Conservation (phyloP, 202 grass and related monocot species). For the Digitaria exilis region DNA sequence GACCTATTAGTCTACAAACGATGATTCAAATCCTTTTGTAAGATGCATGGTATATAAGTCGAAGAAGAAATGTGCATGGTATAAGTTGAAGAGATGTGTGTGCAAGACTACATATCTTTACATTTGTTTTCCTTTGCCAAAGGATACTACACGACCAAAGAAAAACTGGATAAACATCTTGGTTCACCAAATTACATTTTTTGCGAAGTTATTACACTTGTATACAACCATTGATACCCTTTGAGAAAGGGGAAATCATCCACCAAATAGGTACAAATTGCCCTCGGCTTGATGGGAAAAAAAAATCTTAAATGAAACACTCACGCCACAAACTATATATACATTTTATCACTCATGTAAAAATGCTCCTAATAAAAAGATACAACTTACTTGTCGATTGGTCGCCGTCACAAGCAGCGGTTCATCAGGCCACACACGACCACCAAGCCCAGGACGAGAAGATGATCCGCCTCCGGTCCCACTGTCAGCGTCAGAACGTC, state of each 20-base stretch:
- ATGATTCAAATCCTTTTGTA: no score
- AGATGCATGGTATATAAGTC: no score
- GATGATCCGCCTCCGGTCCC: constrained; percentile 41
- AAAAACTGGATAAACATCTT: neutral
- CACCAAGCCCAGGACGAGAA: constrained; percentile 52
- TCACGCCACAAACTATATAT: neutral
- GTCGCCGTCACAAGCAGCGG: constrained; percentile 40
- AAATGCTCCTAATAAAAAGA: neutral
- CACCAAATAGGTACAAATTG: neutral
- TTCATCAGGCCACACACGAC: constrained; percentile 56
- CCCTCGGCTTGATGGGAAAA: neutral
- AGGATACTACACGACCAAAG: neutral
- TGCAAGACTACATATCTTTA: no score
- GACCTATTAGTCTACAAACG: no score
- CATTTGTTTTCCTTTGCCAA: no score
- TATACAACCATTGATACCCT: neutral
- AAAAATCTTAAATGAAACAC: neutral
- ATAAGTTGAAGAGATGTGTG: no score
- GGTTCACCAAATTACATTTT: no score
- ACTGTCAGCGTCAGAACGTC: constrained; percentile 57
- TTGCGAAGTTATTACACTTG: neutral
- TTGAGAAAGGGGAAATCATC: neutral
- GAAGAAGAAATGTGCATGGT: no score
- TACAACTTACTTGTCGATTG: neutral
- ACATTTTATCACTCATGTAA: neutral